Evolutionary conservation across 345 rosid species (phyloP).

Genomic region (Gossypium longicalyx): DNA sequence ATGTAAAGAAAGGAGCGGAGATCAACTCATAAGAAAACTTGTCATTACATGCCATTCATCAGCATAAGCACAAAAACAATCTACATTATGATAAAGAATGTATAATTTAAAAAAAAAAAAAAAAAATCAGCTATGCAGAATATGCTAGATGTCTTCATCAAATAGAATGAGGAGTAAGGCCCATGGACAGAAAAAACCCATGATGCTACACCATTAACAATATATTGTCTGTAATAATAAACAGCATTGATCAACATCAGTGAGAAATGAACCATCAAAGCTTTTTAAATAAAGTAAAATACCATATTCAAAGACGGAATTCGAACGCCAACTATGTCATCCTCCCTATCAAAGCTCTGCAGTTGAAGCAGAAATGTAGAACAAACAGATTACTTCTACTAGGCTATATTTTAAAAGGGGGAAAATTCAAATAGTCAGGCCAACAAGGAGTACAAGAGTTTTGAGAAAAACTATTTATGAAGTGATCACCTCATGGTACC

Average conservation of each 20-base stretch:
- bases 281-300: slow-evolving; percentile 39
- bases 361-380: slow-evolving; percentile 10
- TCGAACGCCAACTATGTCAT: slow-evolving; percentile 38
- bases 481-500: slow-evolving; percentile 63
- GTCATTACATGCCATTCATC: background rate
- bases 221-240: background rate
- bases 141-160: background rate
- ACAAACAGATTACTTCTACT: background rate
- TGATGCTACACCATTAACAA: background rate
- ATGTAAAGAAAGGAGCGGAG: background rate
- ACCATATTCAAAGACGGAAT: slow-evolving; percentile 63
- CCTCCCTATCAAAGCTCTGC: slow-evolving; percentile 63
- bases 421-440: background rate
- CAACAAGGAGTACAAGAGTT: background rate
- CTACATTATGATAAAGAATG: background rate
- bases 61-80: slow-evolving; percentile 3
- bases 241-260: background rate
- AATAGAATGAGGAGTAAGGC: background rate
- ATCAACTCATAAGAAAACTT: background rate
- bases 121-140: background rate
- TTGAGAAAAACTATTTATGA: background rate
- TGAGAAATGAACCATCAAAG: background rate
- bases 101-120: too few species aligned
- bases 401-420: background rate
- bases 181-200: background rate